Evolutionary conservation across 192 early-diverging fungal genomes (phyloP), one percentile per base, ranked within the genome.

Genomic region (Dimargaris verticillata): DNA sequence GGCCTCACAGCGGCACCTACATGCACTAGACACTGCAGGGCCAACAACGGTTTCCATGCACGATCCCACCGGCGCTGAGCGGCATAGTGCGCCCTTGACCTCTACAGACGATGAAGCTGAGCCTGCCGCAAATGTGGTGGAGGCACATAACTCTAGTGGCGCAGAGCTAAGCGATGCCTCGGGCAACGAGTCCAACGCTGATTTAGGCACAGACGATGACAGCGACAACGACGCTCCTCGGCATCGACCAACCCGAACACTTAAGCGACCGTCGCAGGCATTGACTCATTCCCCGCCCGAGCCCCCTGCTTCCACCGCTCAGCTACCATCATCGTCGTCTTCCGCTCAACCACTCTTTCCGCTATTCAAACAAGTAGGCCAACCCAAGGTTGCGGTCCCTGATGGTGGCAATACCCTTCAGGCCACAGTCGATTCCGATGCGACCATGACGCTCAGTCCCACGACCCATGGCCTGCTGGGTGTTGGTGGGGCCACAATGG

Each of bases 391-490:
- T 5, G 33, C 33, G 7, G 33, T 38, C 7, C 7, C 33, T 38
- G 33, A 38, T 38, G 2, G 33, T 38, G 33, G 33, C 33, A 38
- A 38, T 38, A 38, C 33, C 33, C 7, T 7, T 5, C 33, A 38
- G 33, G 33, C 20, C 57, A 25, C 57, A 0, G 15, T 59, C n/a
- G 18, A 6, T 14, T 24, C 41, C n/a, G 57, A 59, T 14, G 57
- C 57, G 0, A 59, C 57, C 17, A 28, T 59, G 28, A 44, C 57
- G 3, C 15, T 59, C 24, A 44, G n/a, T n/a, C 28, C 57, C 57
- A 59, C 57, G 0, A 43, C 41, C 38, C 57, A 59, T 38, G 57
- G 26, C 57, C 43, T 25, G n/a, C 42, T 59, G 57, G 28, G 15
- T 20, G 51, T n/a, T 11, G n/a, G 42, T 11, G 38, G 41, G 6